Evolutionary conservation across 202 grass and related monocot species (phyloP).

Genomic region (Digitaria exilis): DNA sequence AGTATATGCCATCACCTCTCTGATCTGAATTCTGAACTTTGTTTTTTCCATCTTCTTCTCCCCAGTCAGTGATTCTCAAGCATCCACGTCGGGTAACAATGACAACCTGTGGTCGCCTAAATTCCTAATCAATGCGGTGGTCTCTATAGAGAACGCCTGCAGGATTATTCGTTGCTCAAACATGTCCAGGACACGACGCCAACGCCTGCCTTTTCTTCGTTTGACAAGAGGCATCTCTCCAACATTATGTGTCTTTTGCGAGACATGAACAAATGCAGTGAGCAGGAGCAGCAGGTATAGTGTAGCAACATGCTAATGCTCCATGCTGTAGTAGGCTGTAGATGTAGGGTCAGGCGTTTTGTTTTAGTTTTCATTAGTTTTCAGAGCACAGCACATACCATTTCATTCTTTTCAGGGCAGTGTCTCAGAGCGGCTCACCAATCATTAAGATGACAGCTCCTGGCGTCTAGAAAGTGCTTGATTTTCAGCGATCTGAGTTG

Average conservation of each 20-base stretch:
- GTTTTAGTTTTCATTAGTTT: background rate
- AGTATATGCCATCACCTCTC: background rate
- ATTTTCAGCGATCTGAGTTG: background rate
- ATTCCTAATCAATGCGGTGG: background rate
- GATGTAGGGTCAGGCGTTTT: background rate
- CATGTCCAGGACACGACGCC: constrained; percentile 33
- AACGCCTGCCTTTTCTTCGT: constrained; percentile 3
- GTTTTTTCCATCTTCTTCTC: background rate
- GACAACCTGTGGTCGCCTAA: background rate
- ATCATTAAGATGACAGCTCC: constrained; percentile 12
- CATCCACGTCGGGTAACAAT: constrained; percentile 20
- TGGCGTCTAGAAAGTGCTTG: background rate
- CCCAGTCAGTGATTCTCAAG: background rate
- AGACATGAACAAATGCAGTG: background rate
- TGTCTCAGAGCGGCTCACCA: background rate
- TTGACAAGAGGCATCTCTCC: constrained; percentile 23
- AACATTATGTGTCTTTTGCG: background rate
- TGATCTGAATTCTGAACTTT: background rate
- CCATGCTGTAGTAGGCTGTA: background rate
- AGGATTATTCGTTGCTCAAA: constrained; percentile 26
- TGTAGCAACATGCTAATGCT: background rate
- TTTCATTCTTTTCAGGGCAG: constrained; percentile 22
- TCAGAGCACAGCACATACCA: background rate
- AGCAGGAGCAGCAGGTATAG: background rate
- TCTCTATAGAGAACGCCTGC: background rate